Base-by-base conservation (phyloP, 192 early-diverging fungal genomes). In the Coemansia sp. region DNA sequence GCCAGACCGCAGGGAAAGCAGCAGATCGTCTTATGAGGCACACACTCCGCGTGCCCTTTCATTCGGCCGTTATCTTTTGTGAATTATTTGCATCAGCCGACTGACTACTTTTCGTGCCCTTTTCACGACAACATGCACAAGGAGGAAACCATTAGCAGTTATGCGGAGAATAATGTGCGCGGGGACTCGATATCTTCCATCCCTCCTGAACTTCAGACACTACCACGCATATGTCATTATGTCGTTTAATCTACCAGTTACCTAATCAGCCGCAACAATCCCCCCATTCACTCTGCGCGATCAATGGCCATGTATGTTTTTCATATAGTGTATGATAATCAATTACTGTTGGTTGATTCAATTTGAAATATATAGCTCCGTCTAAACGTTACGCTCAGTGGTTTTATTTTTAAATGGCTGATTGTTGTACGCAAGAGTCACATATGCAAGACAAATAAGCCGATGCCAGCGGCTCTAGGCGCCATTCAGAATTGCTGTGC, bases 401-500 rank as follows among this genome's bases (percentile, higher is more conserved):
- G 9, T 53, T 26, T 53, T 16, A 53, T 23, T 53, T 53, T 53
- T 53, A 53, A 4, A 10, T 26, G 51, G 23, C 23, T 26, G 51
- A 2, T 26, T 49, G 48, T 30, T 49, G 46, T 20, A 49, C 46
- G 18, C 12, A 20, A n/a, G 39, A 49, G 7, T 3, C 12, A 20
- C 18, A 20, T n/a, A 49, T 49, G 46, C 46, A 53, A 46, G 5
- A 53, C 51, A 53, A 53, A 26, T 26, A 26, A 9, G 20, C 24
- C 6, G 23, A 26, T 53, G 51, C 7, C 8, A 0, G 9, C 8
- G 6, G 18, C 16, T n/a, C 5, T 59, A n/a, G 9, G 1, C 26
- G 34, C 57, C 70, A 53, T 63, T 79, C 49, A 76, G 26, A 1
- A 77, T 35, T 41, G 66, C 62, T 38, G 56, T 21, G 24, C 80